A percentile compares a stretch with the other conserved stretches of the same genome.
phyloP scores from a whole-genome alignment of 2,329 filamentous ascomycete species.

The Claviceps cyperi region DNA sequence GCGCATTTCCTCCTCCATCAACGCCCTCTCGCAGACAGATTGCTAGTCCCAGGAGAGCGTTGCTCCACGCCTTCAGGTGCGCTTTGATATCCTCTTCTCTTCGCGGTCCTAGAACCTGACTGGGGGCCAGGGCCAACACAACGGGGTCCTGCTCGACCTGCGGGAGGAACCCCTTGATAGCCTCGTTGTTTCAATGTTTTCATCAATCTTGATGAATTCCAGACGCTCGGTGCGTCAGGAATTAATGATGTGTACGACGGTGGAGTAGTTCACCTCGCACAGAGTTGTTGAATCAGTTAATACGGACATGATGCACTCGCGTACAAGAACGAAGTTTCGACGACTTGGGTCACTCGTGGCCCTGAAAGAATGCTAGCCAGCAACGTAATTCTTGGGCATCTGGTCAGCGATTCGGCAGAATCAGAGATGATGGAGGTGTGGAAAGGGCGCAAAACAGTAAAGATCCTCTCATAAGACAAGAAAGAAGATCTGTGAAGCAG shows the following conservation, averaged over 20 bases:
- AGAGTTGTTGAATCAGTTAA: background rate
- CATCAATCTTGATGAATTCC: constrained; percentile 9
- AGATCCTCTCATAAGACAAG: too few relatives aligned
- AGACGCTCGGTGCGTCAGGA: constrained; percentile 9
- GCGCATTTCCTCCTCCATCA: background rate
- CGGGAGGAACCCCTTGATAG: constrained; percentile 7
- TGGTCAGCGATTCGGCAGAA: too few relatives aligned
- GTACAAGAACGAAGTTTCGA: too few relatives aligned
- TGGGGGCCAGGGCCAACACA: constrained; percentile 7
- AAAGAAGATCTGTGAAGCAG: too few relatives aligned
- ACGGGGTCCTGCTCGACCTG: constrained; percentile 7
- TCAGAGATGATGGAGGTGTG: too few relatives aligned
- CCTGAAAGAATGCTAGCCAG: too few relatives aligned
- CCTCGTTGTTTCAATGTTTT: constrained; percentile 5
- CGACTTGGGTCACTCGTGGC: too few relatives aligned
- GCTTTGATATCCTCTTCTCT: constrained; percentile 7
- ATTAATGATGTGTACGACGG: constrained; percentile 2
- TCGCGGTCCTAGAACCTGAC: constrained; percentile 4
- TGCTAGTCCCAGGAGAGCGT: constrained; percentile 10
- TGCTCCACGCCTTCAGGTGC: constrained; percentile 4
- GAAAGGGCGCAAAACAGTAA: too few relatives aligned
- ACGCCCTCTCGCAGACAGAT: constrained; percentile 8
- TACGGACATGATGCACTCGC: background rate
- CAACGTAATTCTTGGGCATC: too few relatives aligned
- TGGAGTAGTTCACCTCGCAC: constrained; percentile 2